phyloP scores from a whole-genome alignment of 176 grass and related monocot genomes.

The Microstegium vimineum region DNA sequence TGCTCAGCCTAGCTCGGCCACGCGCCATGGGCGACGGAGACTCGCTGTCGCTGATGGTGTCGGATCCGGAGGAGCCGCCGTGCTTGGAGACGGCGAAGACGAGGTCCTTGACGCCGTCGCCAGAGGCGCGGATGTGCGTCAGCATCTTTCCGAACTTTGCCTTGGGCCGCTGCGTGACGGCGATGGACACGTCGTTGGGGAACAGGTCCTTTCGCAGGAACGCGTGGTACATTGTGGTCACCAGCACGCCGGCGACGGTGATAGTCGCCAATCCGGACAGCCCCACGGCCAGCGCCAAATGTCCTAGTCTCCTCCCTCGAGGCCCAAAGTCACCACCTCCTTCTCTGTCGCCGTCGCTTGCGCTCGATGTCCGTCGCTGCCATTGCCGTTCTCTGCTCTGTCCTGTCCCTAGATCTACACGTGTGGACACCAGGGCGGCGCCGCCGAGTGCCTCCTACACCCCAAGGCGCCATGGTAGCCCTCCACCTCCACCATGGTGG shows the following conservation, averaged over 20 bases:
- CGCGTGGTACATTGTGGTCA: conserved; percentile 47
- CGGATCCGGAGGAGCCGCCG: background rate
- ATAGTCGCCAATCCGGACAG: conserved; percentile 49
- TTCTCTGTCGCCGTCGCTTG: no score
- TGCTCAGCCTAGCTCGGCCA: background rate
- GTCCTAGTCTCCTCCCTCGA: no score
- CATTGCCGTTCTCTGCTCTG: no score
- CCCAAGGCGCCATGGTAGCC: no score
- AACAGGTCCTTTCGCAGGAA: conserved; percentile 67
- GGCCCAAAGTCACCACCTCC: no score
- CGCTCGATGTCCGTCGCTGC: no score
- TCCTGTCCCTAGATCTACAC: no score
- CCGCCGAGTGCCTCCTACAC: no score
- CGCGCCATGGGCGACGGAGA: background rate
- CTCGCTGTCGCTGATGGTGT: background rate
- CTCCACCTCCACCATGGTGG: no score
- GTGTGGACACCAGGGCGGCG: no score
- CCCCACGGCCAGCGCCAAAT: no score
- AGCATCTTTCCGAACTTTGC: conserved; percentile 70
- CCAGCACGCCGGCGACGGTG: conserved; percentile 49
- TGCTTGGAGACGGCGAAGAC: conserved; percentile 37
- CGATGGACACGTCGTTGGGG: conserved; percentile 87
- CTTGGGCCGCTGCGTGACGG: conserved; percentile 51
- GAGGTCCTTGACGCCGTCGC: conserved; percentile 42
- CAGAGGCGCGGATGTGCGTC: conserved; percentile 39